These are phyloP conservation scores for Butyriboletus loyo DNA, from an alignment of 768 basidiomycete genomes.

Conservation along the genomic window DNA sequence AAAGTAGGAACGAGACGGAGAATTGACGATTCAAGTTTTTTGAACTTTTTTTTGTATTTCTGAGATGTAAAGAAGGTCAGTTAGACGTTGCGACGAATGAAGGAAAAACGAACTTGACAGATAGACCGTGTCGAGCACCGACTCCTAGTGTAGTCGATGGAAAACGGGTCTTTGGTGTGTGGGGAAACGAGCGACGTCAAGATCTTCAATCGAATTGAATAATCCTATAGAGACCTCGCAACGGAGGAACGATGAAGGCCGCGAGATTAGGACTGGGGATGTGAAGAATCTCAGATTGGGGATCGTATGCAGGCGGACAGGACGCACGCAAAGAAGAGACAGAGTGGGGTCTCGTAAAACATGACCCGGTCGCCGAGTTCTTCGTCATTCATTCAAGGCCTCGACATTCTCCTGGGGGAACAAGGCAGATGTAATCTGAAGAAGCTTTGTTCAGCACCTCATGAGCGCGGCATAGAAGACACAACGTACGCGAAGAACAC, in stretches of 20 bases:
- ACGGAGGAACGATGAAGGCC: conserved; percentile 4
- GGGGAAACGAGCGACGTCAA: neutral
- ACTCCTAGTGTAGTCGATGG: neutral
- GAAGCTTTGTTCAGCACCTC: neutral
- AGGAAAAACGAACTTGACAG: no score
- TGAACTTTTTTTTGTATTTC: neutral
- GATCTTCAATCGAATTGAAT: neutral
- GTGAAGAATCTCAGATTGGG: no score
- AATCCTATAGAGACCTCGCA: neutral
- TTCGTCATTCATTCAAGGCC: neutral
- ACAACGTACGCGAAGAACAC: neutral
- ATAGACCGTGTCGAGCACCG: no score
- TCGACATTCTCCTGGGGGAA: neutral
- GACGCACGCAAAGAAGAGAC: neutral
- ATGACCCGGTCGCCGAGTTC: neutral
- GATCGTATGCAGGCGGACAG: neutral
- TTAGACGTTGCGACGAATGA: no score
- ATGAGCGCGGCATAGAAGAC: neutral
- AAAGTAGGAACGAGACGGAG: neutral
- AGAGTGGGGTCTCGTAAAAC: neutral
- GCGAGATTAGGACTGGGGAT: no score
- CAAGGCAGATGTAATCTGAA: neutral
- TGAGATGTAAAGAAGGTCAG: no score
- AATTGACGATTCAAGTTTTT: neutral
- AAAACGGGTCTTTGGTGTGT: neutral